Percentiles rank a stretch among this genome's conserved stretches.
These are phyloP conservation scores for Thecaphora thlaspeos DNA, from an alignment of 1,284 basidiomycete species.

Conservation along the genomic window DNA sequence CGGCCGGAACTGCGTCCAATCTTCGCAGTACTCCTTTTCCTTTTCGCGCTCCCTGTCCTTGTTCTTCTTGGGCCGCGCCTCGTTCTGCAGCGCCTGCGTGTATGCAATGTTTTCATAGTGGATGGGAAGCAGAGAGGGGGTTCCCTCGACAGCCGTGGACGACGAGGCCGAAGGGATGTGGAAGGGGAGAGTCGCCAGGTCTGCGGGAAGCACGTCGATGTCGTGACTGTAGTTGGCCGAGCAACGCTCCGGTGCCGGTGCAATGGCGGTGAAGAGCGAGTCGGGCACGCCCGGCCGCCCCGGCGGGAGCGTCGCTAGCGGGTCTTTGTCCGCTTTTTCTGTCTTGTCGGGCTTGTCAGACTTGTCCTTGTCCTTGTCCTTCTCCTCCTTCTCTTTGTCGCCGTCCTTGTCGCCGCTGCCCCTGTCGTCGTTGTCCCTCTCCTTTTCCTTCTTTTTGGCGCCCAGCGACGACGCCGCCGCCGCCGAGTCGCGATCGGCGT, in stretches of 20 bases:
- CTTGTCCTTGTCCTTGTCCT: conserved; percentile 9
- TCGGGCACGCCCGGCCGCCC: conserved; percentile 27
- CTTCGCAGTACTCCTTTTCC: conserved; percentile 44
- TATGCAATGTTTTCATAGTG: conserved; percentile 17
- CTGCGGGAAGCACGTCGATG: conserved; percentile 15
- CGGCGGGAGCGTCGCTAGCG: conserved; percentile 27
- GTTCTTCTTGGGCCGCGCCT: conserved; percentile 38
- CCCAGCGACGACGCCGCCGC: not conserved
- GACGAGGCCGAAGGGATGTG: conserved; percentile 4
- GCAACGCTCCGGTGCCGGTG: conserved; percentile 19
- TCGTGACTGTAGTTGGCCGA: conserved; percentile 23
- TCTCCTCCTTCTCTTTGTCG: conserved; percentile 21
- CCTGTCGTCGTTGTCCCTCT: conserved; percentile 9
- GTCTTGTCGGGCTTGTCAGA: conserved; percentile 10
- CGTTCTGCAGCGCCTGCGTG: conserved; percentile 33
- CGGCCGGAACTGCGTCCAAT: conserved; percentile 48
- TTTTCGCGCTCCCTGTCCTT: conserved; percentile 43
- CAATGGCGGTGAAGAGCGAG: conserved; percentile 23
- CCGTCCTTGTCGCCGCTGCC: conserved; percentile 9
- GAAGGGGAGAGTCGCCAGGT: conserved; percentile 31
- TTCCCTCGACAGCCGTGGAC: not conserved
- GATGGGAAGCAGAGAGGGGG: conserved; percentile 2
- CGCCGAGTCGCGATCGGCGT: not conserved
- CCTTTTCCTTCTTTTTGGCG: conserved; percentile 1
- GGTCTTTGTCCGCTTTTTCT: conserved; percentile 22